Conservation (phyloP, 768 basidiomycete genomes). For the Termitomyces eurrhizus region DNA sequence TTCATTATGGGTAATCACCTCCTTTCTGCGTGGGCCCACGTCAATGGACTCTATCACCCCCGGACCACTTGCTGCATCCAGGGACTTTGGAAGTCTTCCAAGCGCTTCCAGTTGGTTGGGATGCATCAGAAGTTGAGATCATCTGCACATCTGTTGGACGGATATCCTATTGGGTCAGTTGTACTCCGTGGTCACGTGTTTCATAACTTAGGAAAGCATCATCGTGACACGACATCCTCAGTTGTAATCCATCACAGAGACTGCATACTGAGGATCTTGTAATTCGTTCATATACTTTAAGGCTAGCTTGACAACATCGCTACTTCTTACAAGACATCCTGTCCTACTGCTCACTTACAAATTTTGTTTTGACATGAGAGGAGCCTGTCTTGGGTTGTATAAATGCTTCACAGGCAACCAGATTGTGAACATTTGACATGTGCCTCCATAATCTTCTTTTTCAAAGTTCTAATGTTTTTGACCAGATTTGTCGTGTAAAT, state of each 20-base stretch:
- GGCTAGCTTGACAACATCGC: conserved; percentile 59
- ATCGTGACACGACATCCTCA: too few species aligned
- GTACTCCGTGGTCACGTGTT: too few species aligned
- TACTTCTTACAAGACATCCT: conserved; percentile 57
- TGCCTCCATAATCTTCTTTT: too few species aligned
- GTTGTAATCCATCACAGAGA: too few species aligned
- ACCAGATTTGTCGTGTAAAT: conserved; percentile 29
- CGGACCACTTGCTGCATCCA: conserved; percentile 81
- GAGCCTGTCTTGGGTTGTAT: conserved; percentile 75
- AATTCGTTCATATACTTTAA: conserved; percentile 30
- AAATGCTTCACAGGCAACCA: conserved; percentile 80
- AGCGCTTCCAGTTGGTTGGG: conserved; percentile 62
- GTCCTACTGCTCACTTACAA: conserved; percentile 32
- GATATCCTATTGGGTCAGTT: too few species aligned
- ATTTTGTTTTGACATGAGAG: conserved; percentile 45
- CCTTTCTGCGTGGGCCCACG: neutral
- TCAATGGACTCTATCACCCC: conserved; percentile 64
- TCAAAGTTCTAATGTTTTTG: conserved; percentile 57
- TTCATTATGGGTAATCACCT: conserved; percentile 6
- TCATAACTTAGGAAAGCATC: too few species aligned
- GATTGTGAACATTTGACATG: conserved; percentile 6
- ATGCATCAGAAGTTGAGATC: conserved; percentile 33
- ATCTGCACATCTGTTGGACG: conserved; percentile 42
- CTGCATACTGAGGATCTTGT: conserved; percentile 74
- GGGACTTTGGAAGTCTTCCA: conserved; percentile 67